A percentile compares a stretch with the other conserved stretches of the same genome.
Evolutionary conservation across 352 stramenopile genomes (phyloP).

Genomic region (Elongisporangium undulatum): DNA sequence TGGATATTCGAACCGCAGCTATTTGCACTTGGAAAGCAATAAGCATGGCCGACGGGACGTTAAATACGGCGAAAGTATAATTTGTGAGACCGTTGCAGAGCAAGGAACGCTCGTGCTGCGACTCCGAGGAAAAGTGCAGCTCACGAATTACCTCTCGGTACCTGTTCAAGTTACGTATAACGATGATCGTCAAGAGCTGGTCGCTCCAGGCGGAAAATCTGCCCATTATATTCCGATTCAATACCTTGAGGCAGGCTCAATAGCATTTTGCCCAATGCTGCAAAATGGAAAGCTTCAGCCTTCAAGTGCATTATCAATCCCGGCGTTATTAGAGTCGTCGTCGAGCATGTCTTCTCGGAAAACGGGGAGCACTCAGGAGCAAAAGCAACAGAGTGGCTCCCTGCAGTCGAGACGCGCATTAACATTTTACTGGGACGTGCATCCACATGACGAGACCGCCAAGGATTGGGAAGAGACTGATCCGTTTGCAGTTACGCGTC

Average conservation of each 20-base stretch:
- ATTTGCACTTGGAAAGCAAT: slow-evolving; percentile 72
- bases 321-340: slow-evolving; percentile 37
- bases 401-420: background rate
- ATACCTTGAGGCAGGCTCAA: slow-evolving; percentile 59
- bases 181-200: slow-evolving; percentile 41
- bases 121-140: slow-evolving; percentile 71
- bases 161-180: slow-evolving; percentile 81
- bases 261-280: slow-evolving; percentile 71
- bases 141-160: slow-evolving; percentile 69
- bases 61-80: slow-evolving; percentile 61
- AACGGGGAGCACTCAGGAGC: background rate
- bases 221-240: slow-evolving; percentile 82
- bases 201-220: slow-evolving; percentile 34
- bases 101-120: slow-evolving; percentile 79
- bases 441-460: background rate
- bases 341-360: background rate
- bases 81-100: slow-evolving; percentile 83
- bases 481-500: slow-evolving; percentile 44
- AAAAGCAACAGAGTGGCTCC: slow-evolving; percentile 14
- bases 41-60: slow-evolving; percentile 3
- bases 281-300: slow-evolving; percentile 50
- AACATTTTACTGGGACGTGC: slow-evolving; percentile 1
- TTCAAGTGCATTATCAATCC: slow-evolving; percentile 56
- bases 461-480: slow-evolving; percentile 16
- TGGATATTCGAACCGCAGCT: slow-evolving; percentile 83